Conservation (phyloP, 1,139 yeast species). For the Suhomyces kunorum region DNA sequence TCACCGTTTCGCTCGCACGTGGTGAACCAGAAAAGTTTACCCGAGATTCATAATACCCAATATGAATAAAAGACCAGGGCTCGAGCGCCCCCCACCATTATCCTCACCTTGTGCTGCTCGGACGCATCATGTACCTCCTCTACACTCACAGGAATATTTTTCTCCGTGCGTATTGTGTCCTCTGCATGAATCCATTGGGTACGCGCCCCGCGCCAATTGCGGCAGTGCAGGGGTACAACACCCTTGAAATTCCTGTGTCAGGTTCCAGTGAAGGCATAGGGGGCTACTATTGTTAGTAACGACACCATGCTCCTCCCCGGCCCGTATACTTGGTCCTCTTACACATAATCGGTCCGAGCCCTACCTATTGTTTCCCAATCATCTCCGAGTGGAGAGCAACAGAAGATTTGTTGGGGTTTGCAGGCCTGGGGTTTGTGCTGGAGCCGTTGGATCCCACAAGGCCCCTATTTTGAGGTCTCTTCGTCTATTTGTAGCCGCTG, state of each 20-base stretch:
- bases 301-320: neutral
- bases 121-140: neutral
- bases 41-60: slow-evolving; percentile 1
- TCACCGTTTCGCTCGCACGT: slow-evolving; percentile 1
- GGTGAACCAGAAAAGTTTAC: slow-evolving; percentile 2
- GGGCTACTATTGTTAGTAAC: neutral
- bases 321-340: neutral
- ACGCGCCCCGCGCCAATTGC: neutral
- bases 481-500: too few species aligned
- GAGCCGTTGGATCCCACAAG: too few species aligned
- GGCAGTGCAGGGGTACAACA: slow-evolving; percentile 3
- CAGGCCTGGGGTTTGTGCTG: too few species aligned
- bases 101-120: neutral
- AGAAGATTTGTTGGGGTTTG: too few species aligned
- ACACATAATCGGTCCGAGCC: neutral
- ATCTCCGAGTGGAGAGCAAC: too few species aligned
- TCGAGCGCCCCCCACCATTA: neutral
- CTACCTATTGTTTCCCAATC: too few species aligned
- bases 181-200: neutral
- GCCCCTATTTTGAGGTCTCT: too few species aligned
- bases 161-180: neutral
- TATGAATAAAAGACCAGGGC: neutral
- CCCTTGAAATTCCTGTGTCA: slow-evolving; percentile 1
- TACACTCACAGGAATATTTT: neutral
- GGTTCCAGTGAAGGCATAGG: neutral